Percentiles rank a stretch among this genome's conserved stretches.
These are phyloP conservation scores for Coemansia sp. DNA, from an alignment of 192 early-diverging fungal genomes.

Conservation along the genomic window DNA sequence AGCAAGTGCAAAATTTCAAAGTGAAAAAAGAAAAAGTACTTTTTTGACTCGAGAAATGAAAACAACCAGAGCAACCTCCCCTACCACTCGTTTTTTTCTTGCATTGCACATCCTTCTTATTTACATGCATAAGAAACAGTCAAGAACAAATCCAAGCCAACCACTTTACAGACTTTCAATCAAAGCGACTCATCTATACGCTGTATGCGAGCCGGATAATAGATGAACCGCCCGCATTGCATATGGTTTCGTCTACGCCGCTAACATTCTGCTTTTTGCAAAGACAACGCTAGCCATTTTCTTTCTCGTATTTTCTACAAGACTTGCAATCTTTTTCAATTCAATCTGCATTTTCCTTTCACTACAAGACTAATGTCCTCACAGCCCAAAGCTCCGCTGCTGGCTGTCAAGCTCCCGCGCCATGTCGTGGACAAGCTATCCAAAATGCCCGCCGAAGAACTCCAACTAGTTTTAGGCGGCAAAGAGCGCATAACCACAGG, in stretches of 20 bases:
- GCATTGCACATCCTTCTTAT: background rate
- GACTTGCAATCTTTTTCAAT: background rate
- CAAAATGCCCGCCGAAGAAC: constrained; percentile 6
- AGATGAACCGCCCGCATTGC: no score
- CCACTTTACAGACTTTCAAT: no score
- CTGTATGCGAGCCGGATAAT: no score
- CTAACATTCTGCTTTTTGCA: no score
- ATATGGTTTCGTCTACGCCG: no score
- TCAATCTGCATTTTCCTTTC: background rate
- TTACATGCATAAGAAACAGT: no score
- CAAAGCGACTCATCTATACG: no score
- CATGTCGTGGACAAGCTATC: constrained; percentile 35
- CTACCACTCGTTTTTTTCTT: background rate
- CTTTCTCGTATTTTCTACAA: background rate
- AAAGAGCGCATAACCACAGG: constrained; percentile 40
- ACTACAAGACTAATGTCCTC: constrained; percentile 9
- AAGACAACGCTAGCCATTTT: background rate
- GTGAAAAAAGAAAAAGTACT: constrained; percentile 9
- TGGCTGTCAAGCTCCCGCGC: constrained; percentile 34
- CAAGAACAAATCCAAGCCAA: no score
- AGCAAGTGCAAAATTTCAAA: constrained; percentile 7
- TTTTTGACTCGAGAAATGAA: background rate
- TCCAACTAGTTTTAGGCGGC: constrained; percentile 33
- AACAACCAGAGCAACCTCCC: background rate
- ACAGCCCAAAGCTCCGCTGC: constrained; percentile 16